These are phyloP conservation scores for Bipolaris sorokiniana DNA, from an alignment of 2,329 filamentous ascomycete species.

Conservation along the genomic window DNA sequence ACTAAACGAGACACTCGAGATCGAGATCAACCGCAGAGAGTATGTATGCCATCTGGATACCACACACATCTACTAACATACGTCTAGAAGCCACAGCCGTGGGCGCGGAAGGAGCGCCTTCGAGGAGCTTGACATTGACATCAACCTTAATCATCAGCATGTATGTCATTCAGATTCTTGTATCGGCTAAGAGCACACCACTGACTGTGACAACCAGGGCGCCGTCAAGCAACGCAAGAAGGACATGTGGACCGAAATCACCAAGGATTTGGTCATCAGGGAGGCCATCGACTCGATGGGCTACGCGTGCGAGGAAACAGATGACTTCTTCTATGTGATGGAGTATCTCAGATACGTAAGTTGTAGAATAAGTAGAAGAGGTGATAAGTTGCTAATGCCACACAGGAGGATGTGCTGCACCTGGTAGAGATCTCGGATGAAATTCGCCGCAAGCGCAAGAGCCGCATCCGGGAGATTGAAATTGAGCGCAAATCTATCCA, in stretches of 20 bases:
- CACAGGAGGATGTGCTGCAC: conserved; percentile 82
- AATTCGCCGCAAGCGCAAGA: conserved; percentile 71
- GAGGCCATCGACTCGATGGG: conserved; percentile 85
- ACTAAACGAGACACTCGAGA: conserved; percentile 61
- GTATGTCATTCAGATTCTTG: conserved; percentile 48
- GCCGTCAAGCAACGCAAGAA: conserved; percentile 46
- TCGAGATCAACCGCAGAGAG: conserved; percentile 61
- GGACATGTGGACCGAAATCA: conserved; percentile 93
- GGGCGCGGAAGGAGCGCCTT: conserved; percentile 53
- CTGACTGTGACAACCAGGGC: conserved; percentile 50
- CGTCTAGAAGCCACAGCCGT: conserved; percentile 42
- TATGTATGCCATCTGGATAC: conserved; percentile 37
- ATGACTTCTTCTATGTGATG: conserved; percentile 89
- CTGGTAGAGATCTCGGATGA: conserved; percentile 83
- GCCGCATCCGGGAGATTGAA: conserved; percentile 65
- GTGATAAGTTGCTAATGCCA: conserved; percentile 16
- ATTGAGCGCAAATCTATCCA: conserved; percentile 64
- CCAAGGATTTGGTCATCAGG: conserved; percentile 84
- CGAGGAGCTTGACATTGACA: conserved; percentile 71
- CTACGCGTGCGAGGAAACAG: conserved; percentile 90
- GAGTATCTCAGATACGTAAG: conserved; percentile 87
- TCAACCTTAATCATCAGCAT: conserved; percentile 62
- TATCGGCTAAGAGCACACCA: conserved; percentile 65
- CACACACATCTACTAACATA: conserved; percentile 11
- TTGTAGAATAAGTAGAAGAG: conserved; percentile 28